A percentile compares a stretch with the other conserved stretches of the same genome.
These are phyloP conservation scores for Symbiodinium natans DNA, from an alignment of 73 alveolate genomes.

Conservation along the genomic window DNA sequence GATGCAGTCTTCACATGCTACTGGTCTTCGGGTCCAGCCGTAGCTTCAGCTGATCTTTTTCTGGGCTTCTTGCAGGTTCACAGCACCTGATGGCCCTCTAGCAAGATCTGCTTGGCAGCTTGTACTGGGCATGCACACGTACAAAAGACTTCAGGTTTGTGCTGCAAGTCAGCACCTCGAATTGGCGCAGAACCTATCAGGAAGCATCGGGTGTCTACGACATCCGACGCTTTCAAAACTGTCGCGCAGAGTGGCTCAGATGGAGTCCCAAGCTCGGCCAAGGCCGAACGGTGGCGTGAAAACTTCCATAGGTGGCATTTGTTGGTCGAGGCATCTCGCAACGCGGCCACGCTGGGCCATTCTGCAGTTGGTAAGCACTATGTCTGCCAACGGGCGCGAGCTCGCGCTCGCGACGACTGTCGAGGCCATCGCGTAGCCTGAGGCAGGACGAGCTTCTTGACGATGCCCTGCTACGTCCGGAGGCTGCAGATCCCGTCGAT, in stretches of 20 bases:
- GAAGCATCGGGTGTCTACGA: too few relatives aligned
- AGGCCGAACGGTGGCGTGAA: neutral
- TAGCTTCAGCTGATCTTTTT: neutral
- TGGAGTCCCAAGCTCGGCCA: neutral
- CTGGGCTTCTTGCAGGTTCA: neutral
- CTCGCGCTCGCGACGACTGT: neutral
- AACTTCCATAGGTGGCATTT: slow-evolving; percentile 44
- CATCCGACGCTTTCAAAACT: neutral
- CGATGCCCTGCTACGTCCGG: neutral
- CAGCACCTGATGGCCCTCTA: neutral
- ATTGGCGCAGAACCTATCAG: too few relatives aligned
- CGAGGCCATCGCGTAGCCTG: too few relatives aligned
- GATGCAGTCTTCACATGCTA: neutral
- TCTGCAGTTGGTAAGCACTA: neutral
- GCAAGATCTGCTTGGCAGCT: neutral
- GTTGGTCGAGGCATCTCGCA: slow-evolving; percentile 53
- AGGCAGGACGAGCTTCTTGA: too few relatives aligned
- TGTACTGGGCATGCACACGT: neutral
- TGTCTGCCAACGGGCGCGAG: neutral
- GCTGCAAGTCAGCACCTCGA: too few relatives aligned
- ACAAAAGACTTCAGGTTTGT: neutral
- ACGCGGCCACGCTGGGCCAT: neutral
- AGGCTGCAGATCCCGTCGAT: slow-evolving; percentile 32
- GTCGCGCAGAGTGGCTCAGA: neutral
- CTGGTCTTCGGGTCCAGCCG: too few relatives aligned